Base-by-base conservation (phyloP, 129 eudicot genomes). In the Ambrosia trifida region DNA sequence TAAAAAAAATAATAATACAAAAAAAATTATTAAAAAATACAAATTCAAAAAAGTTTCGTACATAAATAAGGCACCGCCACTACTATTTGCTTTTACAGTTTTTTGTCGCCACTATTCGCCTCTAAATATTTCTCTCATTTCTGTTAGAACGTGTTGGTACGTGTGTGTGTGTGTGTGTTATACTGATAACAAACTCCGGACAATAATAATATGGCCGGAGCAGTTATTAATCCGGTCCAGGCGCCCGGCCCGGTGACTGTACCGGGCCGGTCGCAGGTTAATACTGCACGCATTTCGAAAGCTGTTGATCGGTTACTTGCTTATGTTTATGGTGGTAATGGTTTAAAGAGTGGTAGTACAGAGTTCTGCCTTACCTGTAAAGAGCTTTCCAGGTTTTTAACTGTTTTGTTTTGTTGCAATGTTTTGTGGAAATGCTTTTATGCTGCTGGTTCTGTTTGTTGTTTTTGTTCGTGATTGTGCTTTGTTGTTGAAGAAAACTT, bases 361-460 rank as follows among this genome's bases (percentile, higher is more conserved):
- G 84, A 83, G 65, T 81, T 85, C 75, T 75, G 76, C 76, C 75
- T 80, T 24, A 85, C 85, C 47, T 90, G 97, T 76, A 81, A 87
- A 58, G 72, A 90, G 7, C 88, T 90, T 9, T 78, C 97, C 28
- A 85, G 97, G 97, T 87, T 13, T 33, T 59, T n/a, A n/a, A n/a
- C n/a, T 45, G 3, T 12, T 62, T 60, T 8, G 70, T 19, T 35
- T 24, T 1, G 28, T 35, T 51, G 4, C 45, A 35, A 4, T 58
- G 14, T 45, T 14, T 12, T 35, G 14, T 65, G n/a, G n/a, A n/a
- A n/a, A n/a, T n/a, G n/a, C n/a, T n/a, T n/a, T n/a, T n/a, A n/a
- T n/a, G n/a, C n/a, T n/a, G n/a, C n/a, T n/a, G n/a, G n/a, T n/a
- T n/a, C n/a, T n/a, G n/a, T n/a, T n/a, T n/a, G n/a, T n/a, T n/a